These are phyloP conservation scores for Colletotrichum cereale DNA, from an alignment of 2,329 filamentous ascomycete species.

Conservation along the genomic window DNA sequence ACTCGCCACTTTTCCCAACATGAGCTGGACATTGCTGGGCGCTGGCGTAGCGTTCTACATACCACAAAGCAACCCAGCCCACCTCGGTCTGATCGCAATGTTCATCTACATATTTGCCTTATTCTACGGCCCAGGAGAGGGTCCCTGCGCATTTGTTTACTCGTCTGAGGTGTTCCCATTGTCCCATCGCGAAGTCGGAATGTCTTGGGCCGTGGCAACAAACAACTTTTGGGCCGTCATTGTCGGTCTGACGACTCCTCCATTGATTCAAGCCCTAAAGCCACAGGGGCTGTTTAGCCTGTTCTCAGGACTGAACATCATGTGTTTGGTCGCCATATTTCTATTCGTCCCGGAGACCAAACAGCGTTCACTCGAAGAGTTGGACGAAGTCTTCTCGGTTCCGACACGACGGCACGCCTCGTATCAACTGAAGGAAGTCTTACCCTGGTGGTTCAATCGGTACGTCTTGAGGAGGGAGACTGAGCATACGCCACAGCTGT, in stretches of 20 bases:
- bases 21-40: slow-evolving; percentile 69
- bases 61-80: slow-evolving; percentile 50
- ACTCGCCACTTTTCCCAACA: slow-evolving; percentile 75
- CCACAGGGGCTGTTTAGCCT: slow-evolving; percentile 56
- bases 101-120: slow-evolving; percentile 77
- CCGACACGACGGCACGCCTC: slow-evolving; percentile 48
- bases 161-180: slow-evolving; percentile 74
- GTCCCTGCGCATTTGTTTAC: slow-evolving; percentile 72
- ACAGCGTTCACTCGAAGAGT: slow-evolving; percentile 62
- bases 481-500: slow-evolving; percentile 7
- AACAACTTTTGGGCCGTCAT: slow-evolving; percentile 67
- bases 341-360: slow-evolving; percentile 64
- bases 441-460: slow-evolving; percentile 32
- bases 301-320: slow-evolving; percentile 56
- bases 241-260: slow-evolving; percentile 64
- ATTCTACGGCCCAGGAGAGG: slow-evolving; percentile 72
- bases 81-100: slow-evolving; percentile 65
- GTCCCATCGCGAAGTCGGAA: slow-evolving; percentile 73
- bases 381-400: slow-evolving; percentile 54
- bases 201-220: slow-evolving; percentile 73
- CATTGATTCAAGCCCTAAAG: slow-evolving; percentile 55
- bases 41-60: slow-evolving; percentile 55
- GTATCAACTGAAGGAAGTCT: slow-evolving; percentile 48
- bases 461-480: slow-evolving; percentile 11
- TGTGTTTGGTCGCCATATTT: slow-evolving; percentile 62